Base-by-base conservation (phyloP, 2,329 filamentous ascomycete species). In the Harringtonia aguacate region DNA sequence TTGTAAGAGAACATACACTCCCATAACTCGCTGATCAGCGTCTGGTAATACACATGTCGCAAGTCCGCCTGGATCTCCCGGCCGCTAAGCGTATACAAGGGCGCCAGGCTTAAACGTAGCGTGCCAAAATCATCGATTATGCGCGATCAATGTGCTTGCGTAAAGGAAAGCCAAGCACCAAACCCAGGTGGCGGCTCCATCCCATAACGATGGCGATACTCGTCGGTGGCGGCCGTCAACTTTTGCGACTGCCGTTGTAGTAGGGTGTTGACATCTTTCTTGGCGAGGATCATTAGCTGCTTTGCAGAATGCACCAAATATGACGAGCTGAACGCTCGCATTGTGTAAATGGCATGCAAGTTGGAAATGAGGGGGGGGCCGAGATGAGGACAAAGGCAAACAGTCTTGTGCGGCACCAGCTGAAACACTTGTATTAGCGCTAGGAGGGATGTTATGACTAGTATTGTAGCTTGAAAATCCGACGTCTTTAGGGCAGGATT, bases 111-210 rank as follows among this genome's bases (percentile, higher is more conserved):
- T 1, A 33, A 13, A 37, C 43, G 39, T 6, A 50, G 41, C 30
- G 36, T 41, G 36, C 48, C 46, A 18, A 46, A 50, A 20, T 50
- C 48, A 36, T 50, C 46, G 18, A 50, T 43, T n/a, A 50, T 45
- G 2, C 24, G 44, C 30, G 48, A 42, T 10, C 39, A 27, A 18
- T 44, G 28, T 15, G 35, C 17, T 9, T 36, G 31, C 8, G 51
- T 43, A 18, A 54, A 46, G 2, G 49, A 24, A 5, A 58, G 50
- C 72, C 70, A 75, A 4, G 48, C 54, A 2, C 65, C 54, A 27
- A 74, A 74, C 0, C 72, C 70, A 0, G 57, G 55, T 0, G 71
- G 72, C 0, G 70, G 70, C 1, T 65, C 57, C 2, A 61, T 51
- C 0, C 47, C 48, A 44, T 74, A 72, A 18, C 69, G 60, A 2